Evolutionary conservation across 208 protist species (phyloP).

Genomic region (Angomonas ambiguus): DNA sequence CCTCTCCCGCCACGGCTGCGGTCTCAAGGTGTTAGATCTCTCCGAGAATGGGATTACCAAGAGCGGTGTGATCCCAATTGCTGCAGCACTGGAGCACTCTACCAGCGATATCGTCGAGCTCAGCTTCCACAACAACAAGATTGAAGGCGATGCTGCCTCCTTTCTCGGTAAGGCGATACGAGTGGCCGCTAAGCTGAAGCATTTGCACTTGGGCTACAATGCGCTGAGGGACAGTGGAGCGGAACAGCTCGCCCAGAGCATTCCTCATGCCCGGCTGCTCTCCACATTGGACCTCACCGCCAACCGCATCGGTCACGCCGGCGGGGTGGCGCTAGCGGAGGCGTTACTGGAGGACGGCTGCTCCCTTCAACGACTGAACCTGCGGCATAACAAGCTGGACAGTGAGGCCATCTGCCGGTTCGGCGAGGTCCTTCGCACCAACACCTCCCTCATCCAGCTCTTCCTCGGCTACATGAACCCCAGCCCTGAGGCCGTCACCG

Average conservation of each 20-base stretch:
- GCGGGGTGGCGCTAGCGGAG: conserved; percentile 54
- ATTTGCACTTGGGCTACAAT: conserved; percentile 90
- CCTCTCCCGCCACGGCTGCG: conserved; percentile 60
- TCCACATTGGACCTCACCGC: conserved; percentile 85
- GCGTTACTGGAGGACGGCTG: conserved; percentile 50
- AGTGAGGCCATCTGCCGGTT: conserved; percentile 65
- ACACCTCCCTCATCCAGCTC: conserved; percentile 85
- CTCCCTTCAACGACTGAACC: conserved; percentile 79
- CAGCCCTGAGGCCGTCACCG: conserved; percentile 39
- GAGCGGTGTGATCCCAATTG: conserved; percentile 77
- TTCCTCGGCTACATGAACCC: conserved; percentile 91
- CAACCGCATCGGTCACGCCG: conserved; percentile 74
- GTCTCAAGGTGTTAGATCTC: conserved; percentile 84
- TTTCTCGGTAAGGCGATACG: conserved; percentile 59
- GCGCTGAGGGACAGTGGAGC: conserved; percentile 73
- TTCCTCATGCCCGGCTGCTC: conserved; percentile 42
- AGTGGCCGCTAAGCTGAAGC: conserved; percentile 53
- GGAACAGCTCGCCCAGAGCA: conserved; percentile 52
- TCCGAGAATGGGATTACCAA: conserved; percentile 85
- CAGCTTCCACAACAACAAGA: conserved; percentile 88
- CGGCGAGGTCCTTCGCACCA: conserved; percentile 50
- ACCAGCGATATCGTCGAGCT: conserved; percentile 77
- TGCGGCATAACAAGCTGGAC: conserved; percentile 81
- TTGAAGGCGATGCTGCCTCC: conserved; percentile 66
- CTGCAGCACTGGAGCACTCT: conserved; percentile 45